Evolutionary conservation across 1,284 basidiomycete genomes (phyloP).

Genomic region (Leccinum angustisporum): DNA sequence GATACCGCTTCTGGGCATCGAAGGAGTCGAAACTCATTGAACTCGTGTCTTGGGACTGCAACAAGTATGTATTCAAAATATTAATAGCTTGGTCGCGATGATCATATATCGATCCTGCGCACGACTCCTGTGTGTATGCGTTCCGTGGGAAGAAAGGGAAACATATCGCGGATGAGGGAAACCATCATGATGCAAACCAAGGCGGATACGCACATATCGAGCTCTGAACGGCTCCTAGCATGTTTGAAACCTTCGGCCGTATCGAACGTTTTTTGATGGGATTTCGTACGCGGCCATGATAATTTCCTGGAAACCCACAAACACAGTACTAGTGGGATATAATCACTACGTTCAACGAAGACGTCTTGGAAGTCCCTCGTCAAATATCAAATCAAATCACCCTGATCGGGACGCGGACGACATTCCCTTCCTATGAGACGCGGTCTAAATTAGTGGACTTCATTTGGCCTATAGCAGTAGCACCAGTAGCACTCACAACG

Average conservation of each 20-base stretch:
- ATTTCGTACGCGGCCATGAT: constrained; percentile 48
- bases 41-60: constrained; percentile 55
- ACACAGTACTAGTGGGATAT: background rate
- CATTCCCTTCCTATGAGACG: constrained; percentile 39
- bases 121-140: constrained; percentile 51
- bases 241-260: constrained; percentile 56
- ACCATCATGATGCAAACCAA: background rate
- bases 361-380: background rate
- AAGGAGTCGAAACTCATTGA: constrained; percentile 41
- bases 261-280: constrained; percentile 55
- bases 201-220: constrained; percentile 38
- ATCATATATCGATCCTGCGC: constrained; percentile 69
- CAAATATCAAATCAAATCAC: constrained; percentile 19
- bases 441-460: background rate
- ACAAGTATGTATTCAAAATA: constrained; percentile 23
- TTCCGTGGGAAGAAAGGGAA: background rate
- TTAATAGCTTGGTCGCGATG: constrained; percentile 48
- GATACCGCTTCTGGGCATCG: background rate
- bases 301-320: constrained; percentile 34
- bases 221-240: constrained; percentile 50
- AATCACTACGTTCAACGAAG: background rate
- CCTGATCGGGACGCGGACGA: constrained; percentile 50
- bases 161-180: background rate
- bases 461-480: background rate
- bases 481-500: constrained; percentile 55